Evolutionary conservation across 805 yeast genomes (phyloP).

Genomic region (Kodamaea leandrae): DNA sequence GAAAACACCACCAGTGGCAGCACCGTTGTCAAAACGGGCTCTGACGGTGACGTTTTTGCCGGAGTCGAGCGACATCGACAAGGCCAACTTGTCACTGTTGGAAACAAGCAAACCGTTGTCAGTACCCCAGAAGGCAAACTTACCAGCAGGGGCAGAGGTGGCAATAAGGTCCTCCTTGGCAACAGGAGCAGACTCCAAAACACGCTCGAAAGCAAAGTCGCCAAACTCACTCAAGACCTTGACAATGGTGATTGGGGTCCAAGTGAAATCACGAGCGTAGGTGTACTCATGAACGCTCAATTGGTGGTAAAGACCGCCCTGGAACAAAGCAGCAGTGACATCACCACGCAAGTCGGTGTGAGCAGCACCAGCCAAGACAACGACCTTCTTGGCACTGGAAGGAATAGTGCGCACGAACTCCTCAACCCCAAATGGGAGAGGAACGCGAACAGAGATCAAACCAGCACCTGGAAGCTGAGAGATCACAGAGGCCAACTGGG

Average conservation of each 20-base stretch:
- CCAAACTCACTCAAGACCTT: constrained; percentile 46
- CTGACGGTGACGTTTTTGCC: constrained; percentile 51
- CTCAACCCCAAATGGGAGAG: constrained; percentile 70
- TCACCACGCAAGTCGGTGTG: constrained; percentile 60
- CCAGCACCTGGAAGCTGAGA: constrained; percentile 46
- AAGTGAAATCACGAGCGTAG: constrained; percentile 49
- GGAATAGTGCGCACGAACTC: constrained; percentile 64
- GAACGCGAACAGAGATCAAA: constrained; percentile 68
- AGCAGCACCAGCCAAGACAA: constrained; percentile 47
- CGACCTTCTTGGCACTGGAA: constrained; percentile 51
- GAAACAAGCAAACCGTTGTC: constrained; percentile 58
- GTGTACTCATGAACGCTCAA: constrained; percentile 49
- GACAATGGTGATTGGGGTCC: constrained; percentile 54
- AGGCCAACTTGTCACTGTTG: constrained; percentile 64
- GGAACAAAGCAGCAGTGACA: constrained; percentile 67
- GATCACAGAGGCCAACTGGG: constrained; percentile 49
- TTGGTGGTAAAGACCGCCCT: constrained; percentile 41
- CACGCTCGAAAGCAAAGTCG: constrained; percentile 21
- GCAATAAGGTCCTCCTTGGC: constrained; percentile 28
- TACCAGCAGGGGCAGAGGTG: constrained; percentile 42
- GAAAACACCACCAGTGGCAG: constrained; percentile 75
- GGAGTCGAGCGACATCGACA: constrained; percentile 64
- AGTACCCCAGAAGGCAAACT: constrained; percentile 61
- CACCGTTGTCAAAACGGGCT: constrained; percentile 67
- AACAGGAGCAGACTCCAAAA: constrained; percentile 18